Conservation (phyloP, 148 eudicot genomes). For the Nepenthes mirabilis region DNA sequence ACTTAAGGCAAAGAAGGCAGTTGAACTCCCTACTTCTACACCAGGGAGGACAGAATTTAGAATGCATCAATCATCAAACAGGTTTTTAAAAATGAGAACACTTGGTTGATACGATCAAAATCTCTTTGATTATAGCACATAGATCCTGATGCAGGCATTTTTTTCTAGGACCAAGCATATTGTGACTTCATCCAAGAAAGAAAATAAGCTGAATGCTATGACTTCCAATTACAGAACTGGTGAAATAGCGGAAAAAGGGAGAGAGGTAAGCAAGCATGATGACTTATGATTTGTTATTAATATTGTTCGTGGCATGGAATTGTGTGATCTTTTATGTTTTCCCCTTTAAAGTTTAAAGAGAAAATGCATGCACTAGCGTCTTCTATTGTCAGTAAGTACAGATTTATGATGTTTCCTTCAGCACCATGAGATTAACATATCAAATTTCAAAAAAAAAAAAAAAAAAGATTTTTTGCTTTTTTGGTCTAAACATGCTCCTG, state of each 20-base stretch:
- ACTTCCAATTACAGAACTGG: slow-evolving; percentile 9
- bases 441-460: no score
- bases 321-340: no score
- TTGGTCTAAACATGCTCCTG: no score
- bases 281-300: neutral
- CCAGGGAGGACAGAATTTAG: slow-evolving; percentile 19
- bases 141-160: slow-evolving; percentile 3
- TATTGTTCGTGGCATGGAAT: neutral
- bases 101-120: neutral
- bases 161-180: slow-evolving; percentile 20
- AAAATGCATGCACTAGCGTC: neutral
- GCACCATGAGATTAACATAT: no score
- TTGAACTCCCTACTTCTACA: slow-evolving; percentile 13
- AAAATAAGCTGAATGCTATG: slow-evolving; percentile 6
- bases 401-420: no score
- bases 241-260: slow-evolving; percentile 8
- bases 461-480: no score
- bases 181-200: slow-evolving; percentile 13
- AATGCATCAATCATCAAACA: slow-evolving; percentile 21
- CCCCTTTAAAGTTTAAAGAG: slow-evolving; percentile 1
- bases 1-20: slow-evolving; percentile 16
- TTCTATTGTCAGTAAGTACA: no score
- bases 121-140: neutral
- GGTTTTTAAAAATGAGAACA: slow-evolving; percentile 16
- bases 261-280: slow-evolving; percentile 11